Conservation (phyloP, 1,139 yeast species). For the Petasospora fabianii region DNA sequence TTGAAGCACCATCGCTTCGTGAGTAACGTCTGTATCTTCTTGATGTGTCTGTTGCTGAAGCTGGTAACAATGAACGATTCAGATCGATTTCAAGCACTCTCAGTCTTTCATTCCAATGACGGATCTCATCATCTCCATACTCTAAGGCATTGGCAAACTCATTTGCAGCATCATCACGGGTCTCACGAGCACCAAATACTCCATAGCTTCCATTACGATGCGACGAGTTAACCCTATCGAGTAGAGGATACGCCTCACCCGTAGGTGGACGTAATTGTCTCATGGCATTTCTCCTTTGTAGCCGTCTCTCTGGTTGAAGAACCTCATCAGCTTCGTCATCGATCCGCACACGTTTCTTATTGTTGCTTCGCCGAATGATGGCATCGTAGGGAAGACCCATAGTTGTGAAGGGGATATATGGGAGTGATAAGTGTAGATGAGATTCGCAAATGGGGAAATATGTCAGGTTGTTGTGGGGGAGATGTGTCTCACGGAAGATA, state of each 20-base stretch:
- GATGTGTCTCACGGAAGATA: not conserved
- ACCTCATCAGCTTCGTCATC: constrained; percentile 8
- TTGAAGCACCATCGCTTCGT: too few species aligned
- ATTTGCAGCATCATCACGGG: not conserved
- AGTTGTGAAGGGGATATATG: not conserved
- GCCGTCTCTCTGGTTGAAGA: constrained; percentile 7
- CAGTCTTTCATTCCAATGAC: too few species aligned
- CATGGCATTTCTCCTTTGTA: constrained; percentile 11
- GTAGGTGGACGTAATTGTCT: constrained; percentile 6
- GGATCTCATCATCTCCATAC: constrained; percentile 1
- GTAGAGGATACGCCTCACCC: constrained; percentile 7
- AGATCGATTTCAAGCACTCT: too few species aligned
- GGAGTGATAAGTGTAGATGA: not conserved
- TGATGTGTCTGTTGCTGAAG: too few species aligned
- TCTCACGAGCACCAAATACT: too few species aligned
- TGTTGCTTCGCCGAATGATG: not conserved
- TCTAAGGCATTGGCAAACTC: not conserved
- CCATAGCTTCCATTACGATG: not conserved
- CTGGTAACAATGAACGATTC: too few species aligned
- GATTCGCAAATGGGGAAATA: not conserved
- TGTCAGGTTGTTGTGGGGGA: not conserved
- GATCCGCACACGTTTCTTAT: constrained; percentile 9
- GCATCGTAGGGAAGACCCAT: constrained; percentile 12
- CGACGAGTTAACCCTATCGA: not conserved
- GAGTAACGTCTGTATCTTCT: too few species aligned